Evolutionary conservation across 2,329 filamentous ascomycete genomes (phyloP).

Genomic region (Grosmannia huntii): DNA sequence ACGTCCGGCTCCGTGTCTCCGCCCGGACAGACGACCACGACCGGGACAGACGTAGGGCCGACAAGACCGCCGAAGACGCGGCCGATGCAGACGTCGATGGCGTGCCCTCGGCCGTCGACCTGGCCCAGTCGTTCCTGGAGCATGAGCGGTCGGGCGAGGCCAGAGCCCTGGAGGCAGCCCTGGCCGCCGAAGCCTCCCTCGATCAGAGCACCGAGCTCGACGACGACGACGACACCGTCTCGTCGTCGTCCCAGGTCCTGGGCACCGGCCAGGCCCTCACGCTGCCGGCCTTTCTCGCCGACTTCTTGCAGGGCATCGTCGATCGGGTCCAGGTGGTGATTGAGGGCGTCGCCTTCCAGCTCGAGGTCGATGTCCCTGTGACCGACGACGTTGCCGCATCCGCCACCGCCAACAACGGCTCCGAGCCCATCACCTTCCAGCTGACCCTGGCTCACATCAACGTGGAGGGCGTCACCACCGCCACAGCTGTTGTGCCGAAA

Average conservation of each 20-base stretch:
- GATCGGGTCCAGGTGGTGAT: slow-evolving; percentile 59
- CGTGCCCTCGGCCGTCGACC: slow-evolving; percentile 57
- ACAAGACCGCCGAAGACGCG: slow-evolving; percentile 17
- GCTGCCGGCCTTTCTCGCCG: slow-evolving; percentile 56
- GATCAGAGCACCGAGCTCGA: slow-evolving; percentile 36
- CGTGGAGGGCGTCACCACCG: slow-evolving; percentile 51
- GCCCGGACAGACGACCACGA: slow-evolving; percentile 18
- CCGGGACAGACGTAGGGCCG: slow-evolving; percentile 8
- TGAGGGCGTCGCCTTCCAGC: slow-evolving; percentile 49
- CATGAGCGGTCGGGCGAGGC: slow-evolving; percentile 55
- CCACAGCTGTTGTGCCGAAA: not conserved
- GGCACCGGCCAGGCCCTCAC: slow-evolving; percentile 62
- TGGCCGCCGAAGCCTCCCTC: slow-evolving; percentile 42
- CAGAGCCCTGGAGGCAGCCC: slow-evolving; percentile 53
- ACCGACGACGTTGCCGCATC: slow-evolving; percentile 20
- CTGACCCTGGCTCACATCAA: slow-evolving; percentile 51
- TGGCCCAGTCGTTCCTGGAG: slow-evolving; percentile 68
- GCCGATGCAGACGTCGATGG: slow-evolving; percentile 13
- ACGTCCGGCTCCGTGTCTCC: slow-evolving; percentile 51
- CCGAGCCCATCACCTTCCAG: slow-evolving; percentile 49
- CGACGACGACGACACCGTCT: slow-evolving; percentile 44
- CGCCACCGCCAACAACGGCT: slow-evolving; percentile 4
- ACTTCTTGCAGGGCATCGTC: slow-evolving; percentile 60
- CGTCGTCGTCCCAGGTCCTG: slow-evolving; percentile 17
- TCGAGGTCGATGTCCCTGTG: slow-evolving; percentile 46